Base-by-base conservation (phyloP, 2,329 filamentous ascomycete species). In the Moelleriella libera region DNA sequence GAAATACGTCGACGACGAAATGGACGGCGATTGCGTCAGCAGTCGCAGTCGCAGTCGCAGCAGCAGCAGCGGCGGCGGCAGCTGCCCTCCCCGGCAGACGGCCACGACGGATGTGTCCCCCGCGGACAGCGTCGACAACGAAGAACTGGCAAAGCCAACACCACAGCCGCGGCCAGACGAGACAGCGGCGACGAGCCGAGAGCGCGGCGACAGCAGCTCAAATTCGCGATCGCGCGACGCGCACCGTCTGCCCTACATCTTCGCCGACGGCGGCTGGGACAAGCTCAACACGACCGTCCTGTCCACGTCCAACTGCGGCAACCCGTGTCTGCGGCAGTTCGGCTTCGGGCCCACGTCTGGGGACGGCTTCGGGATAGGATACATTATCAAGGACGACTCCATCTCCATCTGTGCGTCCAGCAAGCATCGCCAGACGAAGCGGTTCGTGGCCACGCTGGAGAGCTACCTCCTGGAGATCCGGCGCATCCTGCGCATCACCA, bases 301-400 rank as follows among this genome's bases (percentile, higher is more conserved):
- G 40, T 94, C 87, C 6, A 97, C 92, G 0, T 96, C 89, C n/a
- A 98, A 98, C 71, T 98, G 92, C 65, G 92, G 92, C 50, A 98
- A 97, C 65, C 92, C 92, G 0, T 88, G 84, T 0, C 79, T 98
- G 14, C 82, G 92, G 2, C 90, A 97, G 57, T 98, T 98, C 58
- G 92, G 92, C 4, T 98, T 98, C 61, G 92, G 92, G 0, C 92
- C 92, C 1, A 94, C 90, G 0, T 90, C 86, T 0, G 90, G 82
- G 2, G 88, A 96, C 54, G 92, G 92, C 0, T 97, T 97, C 60
- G 92, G 92, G 31, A 96, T 98, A 48, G 92, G 92, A 2, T 98
- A 98, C 68, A 97, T 98, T 58, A 96, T 98, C 75, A 98, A 98
- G 66, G 63, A 66, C 30, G 63, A 65, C 14, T 77, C 80, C 45